phyloP scores from a whole-genome alignment of 768 basidiomycete genomes.

The Macrolepiota dolichaula region DNA sequence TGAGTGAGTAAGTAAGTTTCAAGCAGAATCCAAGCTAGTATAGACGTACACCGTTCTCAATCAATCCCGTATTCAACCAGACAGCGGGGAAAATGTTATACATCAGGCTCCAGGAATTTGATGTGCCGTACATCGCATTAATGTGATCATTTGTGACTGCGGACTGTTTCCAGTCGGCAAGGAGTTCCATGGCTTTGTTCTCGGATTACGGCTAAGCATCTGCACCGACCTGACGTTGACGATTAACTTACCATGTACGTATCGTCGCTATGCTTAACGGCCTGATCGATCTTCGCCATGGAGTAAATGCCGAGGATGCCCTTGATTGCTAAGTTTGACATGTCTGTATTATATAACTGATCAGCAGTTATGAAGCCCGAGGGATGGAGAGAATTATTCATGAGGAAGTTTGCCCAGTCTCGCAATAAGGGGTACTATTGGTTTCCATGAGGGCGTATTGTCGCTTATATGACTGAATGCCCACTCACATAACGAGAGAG shows the following conservation, averaged over 20 bases:
- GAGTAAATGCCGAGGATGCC: conserved; percentile 53
- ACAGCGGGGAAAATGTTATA: no score
- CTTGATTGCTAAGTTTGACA: conserved; percentile 59
- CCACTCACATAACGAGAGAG: conserved; percentile 35
- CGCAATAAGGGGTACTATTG: conserved; percentile 45
- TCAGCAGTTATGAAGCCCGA: conserved; percentile 6
- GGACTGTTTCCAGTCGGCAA: conserved; percentile 14
- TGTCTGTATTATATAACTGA: conserved; percentile 27
- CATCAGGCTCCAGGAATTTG: no score
- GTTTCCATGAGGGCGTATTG: background rate
- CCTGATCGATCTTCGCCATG: conserved; percentile 42
- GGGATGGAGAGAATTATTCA: conserved; percentile 33
- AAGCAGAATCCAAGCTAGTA: conserved; percentile 3
- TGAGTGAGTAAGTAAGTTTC: background rate
- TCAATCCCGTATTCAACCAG: no score
- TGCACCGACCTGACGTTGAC: no score
- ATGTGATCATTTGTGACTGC: conserved; percentile 14
- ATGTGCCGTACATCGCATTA: conserved; percentile 18
- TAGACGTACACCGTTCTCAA: conserved; percentile 22
- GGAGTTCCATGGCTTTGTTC: background rate
- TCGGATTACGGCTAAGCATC: conserved; percentile 13
- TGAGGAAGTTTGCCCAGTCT: conserved; percentile 50
- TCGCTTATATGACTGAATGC: background rate
- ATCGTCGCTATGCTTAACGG: conserved; percentile 22
- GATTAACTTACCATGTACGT: conserved; percentile 23